Evolutionary conservation across 331 rosid genomes (phyloP).

Genomic region (Acacia concinna): DNA sequence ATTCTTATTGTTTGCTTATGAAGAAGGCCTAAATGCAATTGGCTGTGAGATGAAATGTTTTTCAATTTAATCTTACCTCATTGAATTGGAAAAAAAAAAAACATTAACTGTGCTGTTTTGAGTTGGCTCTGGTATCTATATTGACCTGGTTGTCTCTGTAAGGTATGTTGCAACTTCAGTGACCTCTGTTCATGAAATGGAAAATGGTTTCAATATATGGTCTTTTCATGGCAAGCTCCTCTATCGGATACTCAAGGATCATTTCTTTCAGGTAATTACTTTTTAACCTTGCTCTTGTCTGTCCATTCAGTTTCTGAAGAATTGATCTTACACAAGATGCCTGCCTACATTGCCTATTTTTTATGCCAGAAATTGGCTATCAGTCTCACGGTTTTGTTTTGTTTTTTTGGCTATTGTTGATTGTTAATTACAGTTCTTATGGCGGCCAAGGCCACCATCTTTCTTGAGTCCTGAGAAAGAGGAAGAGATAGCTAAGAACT

Average conservation of each 20-base stretch:
- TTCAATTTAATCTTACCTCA: background rate
- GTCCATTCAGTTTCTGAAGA: background rate
- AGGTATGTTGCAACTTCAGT: slow-evolving; percentile 76
- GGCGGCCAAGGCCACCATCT: slow-evolving; percentile 86
- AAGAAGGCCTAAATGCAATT: background rate
- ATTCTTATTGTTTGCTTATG: background rate
- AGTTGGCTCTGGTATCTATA: background rate
- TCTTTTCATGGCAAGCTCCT: slow-evolving; percentile 73
- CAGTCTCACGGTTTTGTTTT: background rate
- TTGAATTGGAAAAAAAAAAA: background rate
- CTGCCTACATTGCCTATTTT: background rate
- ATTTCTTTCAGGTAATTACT: slow-evolving; percentile 66
- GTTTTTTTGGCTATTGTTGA: too few relatives aligned
- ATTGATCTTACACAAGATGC: background rate
- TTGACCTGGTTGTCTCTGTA: slow-evolving; percentile 24
- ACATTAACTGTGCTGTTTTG: background rate
- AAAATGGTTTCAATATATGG: slow-evolving; percentile 78
- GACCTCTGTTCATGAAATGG: slow-evolving; percentile 84
- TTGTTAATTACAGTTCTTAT: slow-evolving; percentile 45
- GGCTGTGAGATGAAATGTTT: background rate
- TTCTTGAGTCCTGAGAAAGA: slow-evolving; percentile 66
- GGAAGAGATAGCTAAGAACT: slow-evolving; percentile 74
- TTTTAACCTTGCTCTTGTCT: background rate
- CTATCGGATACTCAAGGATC: slow-evolving; percentile 62
- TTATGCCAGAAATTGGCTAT: background rate